phyloP scores from a whole-genome alignment of 176 grass and related monocot species.

The Triticum timopheevii region DNA sequence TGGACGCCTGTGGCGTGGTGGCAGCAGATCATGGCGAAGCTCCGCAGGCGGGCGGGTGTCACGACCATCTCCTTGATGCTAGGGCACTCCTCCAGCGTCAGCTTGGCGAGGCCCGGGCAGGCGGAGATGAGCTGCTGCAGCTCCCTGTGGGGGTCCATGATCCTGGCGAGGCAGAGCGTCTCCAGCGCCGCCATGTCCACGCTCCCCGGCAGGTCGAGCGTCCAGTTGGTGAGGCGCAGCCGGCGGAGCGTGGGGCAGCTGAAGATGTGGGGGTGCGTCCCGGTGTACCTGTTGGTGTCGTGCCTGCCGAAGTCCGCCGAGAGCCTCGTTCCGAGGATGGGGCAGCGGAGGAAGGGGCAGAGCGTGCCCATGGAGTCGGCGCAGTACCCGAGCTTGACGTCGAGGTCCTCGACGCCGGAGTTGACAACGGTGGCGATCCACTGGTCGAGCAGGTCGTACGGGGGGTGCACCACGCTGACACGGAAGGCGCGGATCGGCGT shows the following conservation, averaged over 20 bases:
- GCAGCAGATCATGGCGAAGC: conserved; percentile 10
- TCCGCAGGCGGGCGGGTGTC: background rate
- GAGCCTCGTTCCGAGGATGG: background rate
- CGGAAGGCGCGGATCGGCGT: background rate
- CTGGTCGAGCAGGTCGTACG: background rate
- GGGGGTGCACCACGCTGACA: background rate
- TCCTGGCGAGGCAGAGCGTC: background rate
- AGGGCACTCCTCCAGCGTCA: conserved; percentile 14
- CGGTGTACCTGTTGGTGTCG: background rate
- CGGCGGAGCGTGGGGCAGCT: background rate
- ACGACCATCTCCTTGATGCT: background rate
- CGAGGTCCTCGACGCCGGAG: background rate
- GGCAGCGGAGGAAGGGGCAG: background rate
- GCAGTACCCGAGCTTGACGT: background rate
- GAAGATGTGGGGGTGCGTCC: background rate
- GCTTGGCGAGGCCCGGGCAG: background rate
- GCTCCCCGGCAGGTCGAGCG: background rate
- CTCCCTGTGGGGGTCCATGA: background rate
- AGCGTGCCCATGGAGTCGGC: background rate
- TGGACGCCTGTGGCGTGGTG: background rate
- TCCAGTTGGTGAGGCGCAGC: background rate
- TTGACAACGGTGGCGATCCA: background rate
- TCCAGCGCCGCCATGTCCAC: background rate
- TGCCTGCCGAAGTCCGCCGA: background rate
- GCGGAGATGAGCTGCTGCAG: background rate